These are phyloP conservation scores for Colletotrichum aenigma DNA, from an alignment of 2,329 filamentous ascomycete species.

Conservation along the genomic window DNA sequence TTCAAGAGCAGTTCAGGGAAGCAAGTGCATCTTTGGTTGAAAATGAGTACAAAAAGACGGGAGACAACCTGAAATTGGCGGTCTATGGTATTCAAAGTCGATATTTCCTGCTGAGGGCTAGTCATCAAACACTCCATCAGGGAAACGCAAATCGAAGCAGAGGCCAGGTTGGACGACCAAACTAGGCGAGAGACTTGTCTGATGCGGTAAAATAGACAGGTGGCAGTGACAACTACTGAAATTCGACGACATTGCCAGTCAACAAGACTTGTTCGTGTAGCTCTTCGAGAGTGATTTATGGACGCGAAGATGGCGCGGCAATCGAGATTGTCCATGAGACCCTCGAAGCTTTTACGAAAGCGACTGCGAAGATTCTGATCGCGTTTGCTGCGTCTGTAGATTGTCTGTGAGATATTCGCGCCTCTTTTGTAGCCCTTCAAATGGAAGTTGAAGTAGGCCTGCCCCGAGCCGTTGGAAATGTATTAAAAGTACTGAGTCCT, in stretches of 20 bases:
- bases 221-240: not conserved
- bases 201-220: not conserved
- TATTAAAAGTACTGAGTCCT: accelerated
- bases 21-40: too few species aligned
- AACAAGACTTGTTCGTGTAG: not conserved
- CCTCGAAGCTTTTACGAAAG: not conserved
- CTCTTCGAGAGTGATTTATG: too few species aligned
- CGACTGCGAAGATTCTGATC: accelerated
- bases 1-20: not conserved
- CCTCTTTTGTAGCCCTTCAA: not conserved
- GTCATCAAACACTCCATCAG: accelerated
- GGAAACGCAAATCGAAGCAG: not conserved
- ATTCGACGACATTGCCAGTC: not conserved
- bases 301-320: not conserved
- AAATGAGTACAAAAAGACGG: not conserved
- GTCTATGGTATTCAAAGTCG: too few species aligned
- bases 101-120: too few species aligned
- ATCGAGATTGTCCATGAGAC: not conserved
- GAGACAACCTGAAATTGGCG: not conserved
- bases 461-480: not conserved
- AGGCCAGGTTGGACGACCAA: not conserved
- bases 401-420: not conserved
- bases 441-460: not conserved
- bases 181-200: not conserved
- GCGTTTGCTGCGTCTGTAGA: not conserved